A percentile compares a stretch with the other conserved stretches of the same genome.
phyloP scores from a whole-genome alignment of 257 asterid species.

The Ballota nigra region DNA sequence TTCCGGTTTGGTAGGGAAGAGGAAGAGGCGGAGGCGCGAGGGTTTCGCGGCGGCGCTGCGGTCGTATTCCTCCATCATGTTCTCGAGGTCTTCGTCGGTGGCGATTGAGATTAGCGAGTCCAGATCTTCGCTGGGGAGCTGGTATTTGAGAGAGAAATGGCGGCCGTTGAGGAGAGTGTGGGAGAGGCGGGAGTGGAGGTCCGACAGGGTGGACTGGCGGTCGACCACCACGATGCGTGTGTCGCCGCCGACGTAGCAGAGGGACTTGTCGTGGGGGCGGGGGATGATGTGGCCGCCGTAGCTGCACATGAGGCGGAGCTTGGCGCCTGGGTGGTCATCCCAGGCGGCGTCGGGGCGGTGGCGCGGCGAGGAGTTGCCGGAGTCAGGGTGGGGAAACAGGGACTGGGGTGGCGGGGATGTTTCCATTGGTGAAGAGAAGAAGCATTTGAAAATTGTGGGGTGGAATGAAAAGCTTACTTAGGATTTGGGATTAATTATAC shows the following conservation, averaged over 20 bases:
- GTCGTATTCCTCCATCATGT: constrained; percentile 79
- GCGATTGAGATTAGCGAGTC: constrained; percentile 69
- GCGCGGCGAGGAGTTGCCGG: background rate
- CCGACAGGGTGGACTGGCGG: constrained; percentile 51
- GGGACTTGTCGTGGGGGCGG: constrained; percentile 63
- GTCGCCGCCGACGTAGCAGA: constrained; percentile 76
- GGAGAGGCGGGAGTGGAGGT: constrained; percentile 62
- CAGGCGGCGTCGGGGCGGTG: background rate
- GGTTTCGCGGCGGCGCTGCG: constrained; percentile 47
- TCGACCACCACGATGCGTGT: constrained; percentile 73
- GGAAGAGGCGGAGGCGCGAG: constrained; percentile 61
- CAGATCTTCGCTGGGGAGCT: constrained; percentile 75
- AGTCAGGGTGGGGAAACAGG: background rate
- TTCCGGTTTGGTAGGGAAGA: constrained; percentile 59
- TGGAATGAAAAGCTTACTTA: background rate
- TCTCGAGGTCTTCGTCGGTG: constrained; percentile 70
- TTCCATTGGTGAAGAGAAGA: background rate
- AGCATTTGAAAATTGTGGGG: background rate
- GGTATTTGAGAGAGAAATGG: constrained; percentile 58
- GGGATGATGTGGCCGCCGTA: background rate
- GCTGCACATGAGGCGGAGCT: background rate
- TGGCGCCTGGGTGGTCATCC: background rate
- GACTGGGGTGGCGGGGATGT: background rate
- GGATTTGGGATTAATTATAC: background rate
- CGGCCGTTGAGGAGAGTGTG: constrained; percentile 57